Base-by-base conservation (phyloP, 768 basidiomycete species). In the Rhodotorula taiwanensis region DNA sequence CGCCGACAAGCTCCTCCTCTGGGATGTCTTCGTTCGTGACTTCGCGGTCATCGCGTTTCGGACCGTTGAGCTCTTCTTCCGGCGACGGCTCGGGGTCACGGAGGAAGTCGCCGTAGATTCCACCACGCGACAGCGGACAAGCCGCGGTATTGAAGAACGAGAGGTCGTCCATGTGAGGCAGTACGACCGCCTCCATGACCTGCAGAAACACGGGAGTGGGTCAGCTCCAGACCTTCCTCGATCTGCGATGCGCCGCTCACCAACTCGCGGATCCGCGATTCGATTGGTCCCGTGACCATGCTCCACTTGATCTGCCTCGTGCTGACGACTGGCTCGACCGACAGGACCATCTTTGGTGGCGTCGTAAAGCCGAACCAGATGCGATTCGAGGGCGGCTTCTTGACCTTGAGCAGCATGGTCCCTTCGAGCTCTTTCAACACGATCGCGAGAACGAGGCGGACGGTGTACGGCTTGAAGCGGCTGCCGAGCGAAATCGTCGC, bases 111-210 rank as follows among this genome's bases (percentile, higher is more conserved):
- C 83, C 80, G 82, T 87, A 98, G 67, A 99, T 87, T 11, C 93
- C 94, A 49, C 93, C 94, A 42, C 94, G 84, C 54, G 73, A 70
- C 71, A 82, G 85, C 4, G 73, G 71, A 5, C 72, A 52, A 9
- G 54, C 48, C 4, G 68, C 72, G 41, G 87, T 93, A 75, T 95
- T 87, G 74, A 94, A 98, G 81, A 92, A 97, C 18, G 92, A 81
- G 62, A 98, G 87, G 72, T 99, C 95, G 75, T 99, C 95, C 91
- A 97, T 95, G 76, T 95, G 89, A 9, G 95, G 95, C 74, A 93
- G 78, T 25, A 99, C 95, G 25, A 98, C 83, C 0, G 92, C 92
- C 70, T 99, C 94, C 70, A 84, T 82, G 60, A 98, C 88, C 93
- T 98, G 71, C 23, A 53, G 27, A 4, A 30, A 33, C 28, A 1